A percentile compares a stretch with the other conserved stretches of the same genome.
These are phyloP conservation scores for Sordariomycetes sp. DNA, from an alignment of 2,329 filamentous ascomycete genomes.

Conservation along the genomic window DNA sequence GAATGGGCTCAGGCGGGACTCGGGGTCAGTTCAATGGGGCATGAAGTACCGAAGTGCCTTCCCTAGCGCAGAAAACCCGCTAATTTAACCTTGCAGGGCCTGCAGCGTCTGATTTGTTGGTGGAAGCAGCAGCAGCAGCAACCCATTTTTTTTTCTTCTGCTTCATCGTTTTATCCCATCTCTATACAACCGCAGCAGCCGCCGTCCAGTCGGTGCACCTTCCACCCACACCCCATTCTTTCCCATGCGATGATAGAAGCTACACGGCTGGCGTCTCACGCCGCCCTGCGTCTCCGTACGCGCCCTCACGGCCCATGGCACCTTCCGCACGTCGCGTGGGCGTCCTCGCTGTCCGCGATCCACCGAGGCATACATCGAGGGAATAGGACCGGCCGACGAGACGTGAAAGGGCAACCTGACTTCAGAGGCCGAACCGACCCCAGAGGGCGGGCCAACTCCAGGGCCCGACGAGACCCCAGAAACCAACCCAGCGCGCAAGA, in stretches of 20 bases:
- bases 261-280: constrained; percentile 1
- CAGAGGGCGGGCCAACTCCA: neutral
- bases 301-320: constrained; percentile 5
- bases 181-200: neutral
- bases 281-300: constrained; percentile 11
- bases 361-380: constrained; percentile 51
- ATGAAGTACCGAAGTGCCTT: neutral
- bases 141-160: neutral
- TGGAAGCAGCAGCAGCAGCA: neutral
- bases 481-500: neutral
- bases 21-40: neutral
- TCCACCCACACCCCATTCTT: neutral
- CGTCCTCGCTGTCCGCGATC: constrained; percentile 50
- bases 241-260: constrained; percentile 2
- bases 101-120: neutral
- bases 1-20: neutral
- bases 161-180: neutral
- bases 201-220: neutral
- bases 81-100: neutral
- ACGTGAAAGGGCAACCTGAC: neutral
- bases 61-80: neutral
- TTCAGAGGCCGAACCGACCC: neutral
- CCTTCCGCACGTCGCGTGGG: constrained; percentile 1
- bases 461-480: neutral
- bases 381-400: constrained; percentile 14